Base-by-base conservation (phyloP, 805 yeast species). In the Peterozyma toletana region DNA sequence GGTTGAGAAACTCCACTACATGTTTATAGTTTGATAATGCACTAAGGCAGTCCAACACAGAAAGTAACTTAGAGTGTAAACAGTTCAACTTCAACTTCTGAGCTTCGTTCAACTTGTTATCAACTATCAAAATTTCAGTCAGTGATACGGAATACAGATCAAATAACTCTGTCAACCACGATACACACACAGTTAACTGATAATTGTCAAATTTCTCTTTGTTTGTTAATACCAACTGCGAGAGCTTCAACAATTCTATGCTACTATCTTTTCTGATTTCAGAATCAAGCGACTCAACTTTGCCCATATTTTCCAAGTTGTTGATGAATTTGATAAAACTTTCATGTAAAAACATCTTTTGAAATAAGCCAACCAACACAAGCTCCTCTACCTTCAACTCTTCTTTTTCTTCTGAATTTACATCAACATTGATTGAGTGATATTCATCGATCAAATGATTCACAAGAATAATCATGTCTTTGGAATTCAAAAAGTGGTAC, bases 131-230 rank as follows among this genome's bases (percentile, higher is more conserved):
- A 1, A 58, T 30, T 2, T 30, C 38, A 11, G 41, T 39, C 0
- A 64, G 49, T 18, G 38, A 37, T 2, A 38, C 35, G 2, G 58
- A 42, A 35, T 59, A 48, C 5, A 43, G 36, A 13, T 51, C 49
- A 45, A 56, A 65, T 37, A 64, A 52, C 14, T 64, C 66, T 38
- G 58, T 48, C 13, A 59, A 47, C 78, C 78, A 75, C 0, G 71
- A 59, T 4, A 71, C 53, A 14, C 75, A 55, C 3, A 64, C 62
- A 1, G 64, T 56, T 15, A 66, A 45, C 43, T 70, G 60, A 29
- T 57, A 56, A 33, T 63, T 62, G 39, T 62, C 58, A 77, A 77
- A 73, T 13, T 62, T 58, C 2, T 63, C 68, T 41, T 61, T 64
- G 11, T 65, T 59, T 1, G 71, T 64, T 2, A 68, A 49, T 1